Percentiles rank a stretch among this genome's conserved stretches.
phyloP scores from a whole-genome alignment of 768 basidiomycete species.

The Cantharellus cinnabarinus region DNA sequence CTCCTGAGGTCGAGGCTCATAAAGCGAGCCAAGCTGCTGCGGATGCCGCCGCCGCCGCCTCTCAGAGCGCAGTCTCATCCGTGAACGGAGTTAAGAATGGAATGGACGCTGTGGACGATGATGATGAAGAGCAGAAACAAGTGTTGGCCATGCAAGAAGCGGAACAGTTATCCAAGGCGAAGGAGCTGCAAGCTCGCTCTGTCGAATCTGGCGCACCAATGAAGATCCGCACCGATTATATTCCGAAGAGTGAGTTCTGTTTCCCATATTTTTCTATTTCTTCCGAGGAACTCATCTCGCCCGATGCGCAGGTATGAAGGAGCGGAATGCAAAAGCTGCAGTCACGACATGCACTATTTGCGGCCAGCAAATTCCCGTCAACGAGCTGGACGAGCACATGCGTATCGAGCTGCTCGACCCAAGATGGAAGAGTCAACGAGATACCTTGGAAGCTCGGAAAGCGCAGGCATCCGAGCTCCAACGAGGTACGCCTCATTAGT shows the following conservation, averaged over 20 bases:
- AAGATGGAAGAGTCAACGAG: constrained; percentile 92
- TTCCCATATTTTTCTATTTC: background rate
- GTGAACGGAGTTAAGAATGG: constrained; percentile 28
- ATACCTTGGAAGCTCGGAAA: constrained; percentile 71
- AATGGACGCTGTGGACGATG: constrained; percentile 60
- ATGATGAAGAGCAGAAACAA: constrained; percentile 26
- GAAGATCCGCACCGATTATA: constrained; percentile 93
- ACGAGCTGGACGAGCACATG: constrained; percentile 94
- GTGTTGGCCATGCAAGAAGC: constrained; percentile 35
- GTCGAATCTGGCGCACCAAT: constrained; percentile 57
- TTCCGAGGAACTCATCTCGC: background rate
- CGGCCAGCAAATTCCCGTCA: constrained; percentile 88
- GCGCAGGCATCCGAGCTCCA: constrained; percentile 75
- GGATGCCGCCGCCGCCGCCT: constrained; percentile 64
- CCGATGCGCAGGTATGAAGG: background rate
- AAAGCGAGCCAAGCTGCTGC: constrained; percentile 66
- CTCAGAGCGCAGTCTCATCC: constrained; percentile 25
- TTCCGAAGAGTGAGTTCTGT: constrained; percentile 60
- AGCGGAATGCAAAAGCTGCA: constrained; percentile 35
- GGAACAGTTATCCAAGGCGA: constrained; percentile 57
- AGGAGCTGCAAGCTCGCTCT: constrained; percentile 60
- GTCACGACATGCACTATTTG: constrained; percentile 85
- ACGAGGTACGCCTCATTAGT: constrained; percentile 21
- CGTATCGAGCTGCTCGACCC: constrained; percentile 96
- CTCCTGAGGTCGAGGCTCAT: constrained; percentile 66